Evolutionary conservation across 2,329 filamentous ascomycete species (phyloP).

Genomic region (Hansfordia pulvinata): DNA sequence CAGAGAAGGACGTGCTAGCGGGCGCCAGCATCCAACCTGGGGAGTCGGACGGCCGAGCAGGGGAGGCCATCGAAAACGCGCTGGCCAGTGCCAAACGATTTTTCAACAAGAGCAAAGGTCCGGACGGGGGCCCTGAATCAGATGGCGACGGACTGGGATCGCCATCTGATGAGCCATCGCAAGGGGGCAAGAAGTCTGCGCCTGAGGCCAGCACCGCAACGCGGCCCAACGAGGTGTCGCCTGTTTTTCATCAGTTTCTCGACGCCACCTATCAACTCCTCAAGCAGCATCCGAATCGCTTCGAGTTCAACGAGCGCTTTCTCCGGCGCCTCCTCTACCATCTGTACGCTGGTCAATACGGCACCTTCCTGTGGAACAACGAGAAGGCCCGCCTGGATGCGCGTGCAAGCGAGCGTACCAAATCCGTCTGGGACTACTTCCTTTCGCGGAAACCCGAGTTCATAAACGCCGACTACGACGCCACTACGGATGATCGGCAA

Average conservation of each 20-base stretch:
- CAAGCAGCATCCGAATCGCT: constrained; percentile 72
- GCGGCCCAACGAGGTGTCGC: constrained; percentile 79
- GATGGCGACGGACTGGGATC: constrained; percentile 18
- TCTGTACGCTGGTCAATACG: constrained; percentile 90
- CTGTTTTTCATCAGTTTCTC: constrained; percentile 95
- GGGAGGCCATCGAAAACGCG: constrained; percentile 75
- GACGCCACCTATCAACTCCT: constrained; percentile 88
- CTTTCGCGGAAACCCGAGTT: constrained; percentile 70
- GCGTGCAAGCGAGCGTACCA: constrained; percentile 54
- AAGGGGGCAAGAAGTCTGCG: constrained; percentile 20
- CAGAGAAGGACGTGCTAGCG: constrained; percentile 67
- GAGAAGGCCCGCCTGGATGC: constrained; percentile 75
- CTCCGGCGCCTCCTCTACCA: constrained; percentile 82
- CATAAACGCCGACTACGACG: constrained; percentile 66
- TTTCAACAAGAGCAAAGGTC: constrained; percentile 68
- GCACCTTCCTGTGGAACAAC: constrained; percentile 90
- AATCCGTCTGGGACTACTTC: constrained; percentile 95
- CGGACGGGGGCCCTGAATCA: constrained; percentile 44
- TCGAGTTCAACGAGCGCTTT: constrained; percentile 95
- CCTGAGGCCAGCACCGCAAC: constrained; percentile 52
- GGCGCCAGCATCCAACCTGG: constrained; percentile 49
- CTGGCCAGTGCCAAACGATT: constrained; percentile 76
- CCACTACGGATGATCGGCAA: constrained; percentile 61
- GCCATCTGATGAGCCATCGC: constrained; percentile 14
- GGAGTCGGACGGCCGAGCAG: constrained; percentile 42